Percentiles rank a stretch among this genome's conserved stretches.
phyloP scores from a whole-genome alignment of 352 stramenopile species.

The Globisporangium orthogonon region DNA sequence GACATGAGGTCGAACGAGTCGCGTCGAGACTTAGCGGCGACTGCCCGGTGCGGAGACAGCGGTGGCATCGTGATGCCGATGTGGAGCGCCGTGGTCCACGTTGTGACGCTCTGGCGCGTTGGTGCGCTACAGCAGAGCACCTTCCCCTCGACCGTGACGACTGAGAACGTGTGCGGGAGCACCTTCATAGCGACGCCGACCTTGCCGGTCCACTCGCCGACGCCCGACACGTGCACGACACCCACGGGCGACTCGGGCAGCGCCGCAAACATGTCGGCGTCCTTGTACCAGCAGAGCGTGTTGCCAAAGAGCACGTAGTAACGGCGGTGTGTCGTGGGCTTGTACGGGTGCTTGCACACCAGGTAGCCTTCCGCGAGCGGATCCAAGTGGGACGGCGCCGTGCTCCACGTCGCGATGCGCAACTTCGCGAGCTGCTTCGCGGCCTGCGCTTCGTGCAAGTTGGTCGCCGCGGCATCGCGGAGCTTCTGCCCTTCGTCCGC shows the following conservation, averaged over 20 bases:
- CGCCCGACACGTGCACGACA: constrained; percentile 56
- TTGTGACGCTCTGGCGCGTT: constrained; percentile 51
- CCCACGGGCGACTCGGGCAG: constrained; percentile 43
- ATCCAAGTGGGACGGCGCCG: constrained; percentile 54
- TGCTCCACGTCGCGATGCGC: constrained; percentile 53
- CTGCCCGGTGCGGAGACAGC: constrained; percentile 61
- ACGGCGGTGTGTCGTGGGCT: constrained; percentile 58
- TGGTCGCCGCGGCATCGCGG: constrained; percentile 34
- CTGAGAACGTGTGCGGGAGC: constrained; percentile 43
- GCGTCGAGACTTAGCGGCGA: constrained; percentile 48
- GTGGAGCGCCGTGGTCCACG: constrained; percentile 65
- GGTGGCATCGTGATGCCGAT: constrained; percentile 72
- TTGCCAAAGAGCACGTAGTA: constrained; percentile 79
- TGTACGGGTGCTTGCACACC: constrained; percentile 54
- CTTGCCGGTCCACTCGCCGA: constrained; percentile 62
- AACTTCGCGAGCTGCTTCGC: constrained; percentile 43
- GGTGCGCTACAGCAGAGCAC: constrained; percentile 56
- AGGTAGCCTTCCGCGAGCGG: constrained; percentile 67
- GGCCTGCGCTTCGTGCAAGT: constrained; percentile 48
- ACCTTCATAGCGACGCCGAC: constrained; percentile 41
- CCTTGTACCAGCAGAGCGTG: constrained; percentile 76
- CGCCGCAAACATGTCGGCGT: constrained; percentile 49
- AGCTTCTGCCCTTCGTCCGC: constrained; percentile 31
- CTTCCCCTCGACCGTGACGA: constrained; percentile 66
- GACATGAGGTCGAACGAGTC: constrained; percentile 67